Percentiles rank a stretch among this genome's conserved stretches.
phyloP scores from a whole-genome alignment of 1,284 basidiomycete genomes.

The Irpex sp. region DNA sequence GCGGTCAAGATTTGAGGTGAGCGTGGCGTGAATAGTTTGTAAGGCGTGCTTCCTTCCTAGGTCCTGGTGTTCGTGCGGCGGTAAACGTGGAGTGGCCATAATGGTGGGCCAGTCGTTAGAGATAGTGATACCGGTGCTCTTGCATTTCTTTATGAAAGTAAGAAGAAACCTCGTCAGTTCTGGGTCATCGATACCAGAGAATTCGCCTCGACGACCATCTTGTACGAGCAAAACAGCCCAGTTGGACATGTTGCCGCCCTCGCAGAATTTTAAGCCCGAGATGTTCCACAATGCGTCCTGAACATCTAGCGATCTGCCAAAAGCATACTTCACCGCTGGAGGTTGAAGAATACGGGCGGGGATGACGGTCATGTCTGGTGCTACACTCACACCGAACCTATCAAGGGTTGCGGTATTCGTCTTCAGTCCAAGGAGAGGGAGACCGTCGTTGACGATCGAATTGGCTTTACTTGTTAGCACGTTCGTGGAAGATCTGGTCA shows the following conservation, averaged over 20 bases:
- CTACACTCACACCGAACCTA: slow-evolving; percentile 52
- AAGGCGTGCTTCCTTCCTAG: slow-evolving; percentile 35
- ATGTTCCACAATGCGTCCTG: slow-evolving; percentile 70
- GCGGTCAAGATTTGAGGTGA: slow-evolving; percentile 24
- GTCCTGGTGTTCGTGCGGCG: slow-evolving; percentile 33
- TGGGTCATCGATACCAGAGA: slow-evolving; percentile 40
- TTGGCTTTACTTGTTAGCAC: too few relatives aligned
- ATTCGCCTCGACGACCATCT: slow-evolving; percentile 37
- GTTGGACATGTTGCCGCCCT: slow-evolving; percentile 39
- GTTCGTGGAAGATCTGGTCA: too few relatives aligned
- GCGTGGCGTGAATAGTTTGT: slow-evolving; percentile 32
- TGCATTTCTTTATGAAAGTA: slow-evolving; percentile 50
- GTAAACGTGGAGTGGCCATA: slow-evolving; percentile 29
- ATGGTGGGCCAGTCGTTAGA: slow-evolving; percentile 33
- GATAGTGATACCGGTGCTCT: slow-evolving; percentile 45
- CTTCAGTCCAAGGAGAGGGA: too few relatives aligned
- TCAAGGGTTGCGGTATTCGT: too few relatives aligned
- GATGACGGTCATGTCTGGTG: slow-evolving; percentile 52
- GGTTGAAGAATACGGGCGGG: slow-evolving; percentile 61
- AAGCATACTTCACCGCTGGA: slow-evolving; percentile 50
- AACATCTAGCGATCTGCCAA: slow-evolving; percentile 31
- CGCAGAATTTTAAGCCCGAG: slow-evolving; percentile 58
- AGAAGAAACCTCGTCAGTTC: slow-evolving; percentile 37
- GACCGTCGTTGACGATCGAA: too few relatives aligned
- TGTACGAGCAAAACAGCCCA: slow-evolving; percentile 62